These are phyloP conservation scores for Bauhinia variegata DNA, from an alignment of 306 rosid species.

Conservation along the genomic window DNA sequence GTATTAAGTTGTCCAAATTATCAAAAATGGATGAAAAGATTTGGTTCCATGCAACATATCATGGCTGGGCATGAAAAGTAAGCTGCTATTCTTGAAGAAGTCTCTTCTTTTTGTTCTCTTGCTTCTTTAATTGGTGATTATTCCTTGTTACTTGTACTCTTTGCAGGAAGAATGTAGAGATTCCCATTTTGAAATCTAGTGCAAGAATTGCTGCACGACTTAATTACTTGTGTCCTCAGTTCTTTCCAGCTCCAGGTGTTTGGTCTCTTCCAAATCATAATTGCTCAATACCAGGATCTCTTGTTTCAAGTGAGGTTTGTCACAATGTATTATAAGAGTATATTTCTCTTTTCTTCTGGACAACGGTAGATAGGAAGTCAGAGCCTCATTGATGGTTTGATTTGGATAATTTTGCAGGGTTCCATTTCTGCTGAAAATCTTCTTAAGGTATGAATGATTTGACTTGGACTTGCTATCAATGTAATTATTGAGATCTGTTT, in stretches of 20 bases:
- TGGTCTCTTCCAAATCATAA: constrained; percentile 59
- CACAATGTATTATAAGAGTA: constrained; percentile 31
- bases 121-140: constrained; percentile 23
- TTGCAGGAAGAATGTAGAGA: constrained; percentile 75
- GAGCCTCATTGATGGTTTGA: constrained; percentile 18
- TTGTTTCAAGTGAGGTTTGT: constrained; percentile 81
- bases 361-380: constrained; percentile 20
- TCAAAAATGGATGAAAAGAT: constrained; percentile 85
- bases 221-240: constrained; percentile 84
- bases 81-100: constrained; percentile 18
- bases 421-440: constrained; percentile 76
- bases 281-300: constrained; percentile 43
- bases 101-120: constrained; percentile 23
- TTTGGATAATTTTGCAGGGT: constrained; percentile 56
- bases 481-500: constrained; percentile 26
- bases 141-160: constrained; percentile 28
- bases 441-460: constrained; percentile 74
- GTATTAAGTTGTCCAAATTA: constrained; percentile 57
- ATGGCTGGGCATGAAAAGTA: constrained; percentile 93
- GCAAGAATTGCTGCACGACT: constrained; percentile 85
- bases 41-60: constrained; percentile 79
- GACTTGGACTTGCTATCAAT: constrained; percentile 23
- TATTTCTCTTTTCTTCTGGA: constrained; percentile 27
- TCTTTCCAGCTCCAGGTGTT: constrained; percentile 91
- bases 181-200: constrained; percentile 86